Evolutionary conservation across 768 basidiomycete genomes (phyloP), one percentile per base, ranked within the genome.

Genomic region (Boletus subcaerulescens): DNA sequence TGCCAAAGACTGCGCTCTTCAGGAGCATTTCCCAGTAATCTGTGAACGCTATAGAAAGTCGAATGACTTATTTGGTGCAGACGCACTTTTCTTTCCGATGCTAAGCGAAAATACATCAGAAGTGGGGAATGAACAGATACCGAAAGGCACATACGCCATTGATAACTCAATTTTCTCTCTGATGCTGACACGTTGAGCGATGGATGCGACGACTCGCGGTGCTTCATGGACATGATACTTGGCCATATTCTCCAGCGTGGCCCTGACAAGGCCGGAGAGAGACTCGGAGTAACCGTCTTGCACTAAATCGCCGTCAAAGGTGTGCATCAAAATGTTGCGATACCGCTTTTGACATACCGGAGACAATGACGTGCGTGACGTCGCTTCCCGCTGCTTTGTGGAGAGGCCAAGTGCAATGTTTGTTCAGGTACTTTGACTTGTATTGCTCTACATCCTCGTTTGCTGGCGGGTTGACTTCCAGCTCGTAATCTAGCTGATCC

Each of bases 111-210:
- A 39, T 5, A 40, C 10, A 14, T 61, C 2, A 39, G 24, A 33
- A 41, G 40, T 11, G n/a, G 5, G 8, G 5, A 12, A 33, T 15
- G 5, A 11, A n/a, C 4, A 4, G 17, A 39, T 11, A 13, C 9
- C n/a, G 20, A 41, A 24, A 11, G 7, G 3, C 3, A 46, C 55
- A 5, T 58, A 59, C 60, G 45, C 12, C 33, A 61, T 48, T 2
- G 60, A 61, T 26, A 18, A n/a, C 8, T 61, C 56, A 0, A 61
- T 44, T 22, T 61, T 61, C 12, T 59, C 42, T 44, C 52, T 62
- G 20, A 62, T 48, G 4, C 49, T 53, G 39, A 62, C 41, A 8
- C 60, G 56, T 10, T 61, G 60, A 33, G 60, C 60, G 12, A 62
- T 62, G 22, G 48, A n/a, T 10, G 56, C 60, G n/a, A 50, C 5